A percentile compares a stretch with the other conserved stretches of the same genome.
Evolutionary conservation across 257 asterid genomes (phyloP).

Genomic region (Solanum clarkiae): DNA sequence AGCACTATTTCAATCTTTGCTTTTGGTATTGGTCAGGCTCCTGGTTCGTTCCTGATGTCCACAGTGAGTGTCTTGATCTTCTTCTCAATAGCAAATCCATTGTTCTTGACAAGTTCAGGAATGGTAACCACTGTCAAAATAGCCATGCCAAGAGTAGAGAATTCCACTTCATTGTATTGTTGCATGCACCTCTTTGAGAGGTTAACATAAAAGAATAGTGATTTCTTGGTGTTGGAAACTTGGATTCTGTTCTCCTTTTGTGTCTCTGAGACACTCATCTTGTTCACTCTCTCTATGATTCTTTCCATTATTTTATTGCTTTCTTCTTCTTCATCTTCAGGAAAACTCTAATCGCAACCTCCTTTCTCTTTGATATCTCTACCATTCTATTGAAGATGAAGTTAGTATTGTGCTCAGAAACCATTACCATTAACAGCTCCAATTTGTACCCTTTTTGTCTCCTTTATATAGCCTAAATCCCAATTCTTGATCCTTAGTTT

Average conservation of each 20-base stretch:
- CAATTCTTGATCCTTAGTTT: no score
- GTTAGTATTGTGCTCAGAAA: no score
- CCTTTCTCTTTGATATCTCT: neutral
- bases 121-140: conserved; percentile 61
- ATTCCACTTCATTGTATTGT: conserved; percentile 53
- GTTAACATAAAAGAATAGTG: conserved; percentile 33
- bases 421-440: no score
- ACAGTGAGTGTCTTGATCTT: conserved; percentile 58
- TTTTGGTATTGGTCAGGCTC: conserved; percentile 49
- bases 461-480: no score
- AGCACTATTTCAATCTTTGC: conserved; percentile 23
- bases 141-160: conserved; percentile 80
- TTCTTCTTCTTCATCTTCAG: neutral
- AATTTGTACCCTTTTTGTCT: no score
- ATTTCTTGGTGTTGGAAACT: conserved; percentile 33
- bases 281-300: conserved; percentile 29
- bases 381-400: no score
- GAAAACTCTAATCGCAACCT: neutral
- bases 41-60: conserved; percentile 61
- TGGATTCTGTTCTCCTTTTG: conserved; percentile 26
- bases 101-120: conserved; percentile 65
- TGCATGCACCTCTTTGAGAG: conserved; percentile 56
- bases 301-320: conserved; percentile 12
- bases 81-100: conserved; percentile 54
- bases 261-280: conserved; percentile 7